Conservation (phyloP, 768 basidiomycete species). For the Lactarius hengduanensis region DNA sequence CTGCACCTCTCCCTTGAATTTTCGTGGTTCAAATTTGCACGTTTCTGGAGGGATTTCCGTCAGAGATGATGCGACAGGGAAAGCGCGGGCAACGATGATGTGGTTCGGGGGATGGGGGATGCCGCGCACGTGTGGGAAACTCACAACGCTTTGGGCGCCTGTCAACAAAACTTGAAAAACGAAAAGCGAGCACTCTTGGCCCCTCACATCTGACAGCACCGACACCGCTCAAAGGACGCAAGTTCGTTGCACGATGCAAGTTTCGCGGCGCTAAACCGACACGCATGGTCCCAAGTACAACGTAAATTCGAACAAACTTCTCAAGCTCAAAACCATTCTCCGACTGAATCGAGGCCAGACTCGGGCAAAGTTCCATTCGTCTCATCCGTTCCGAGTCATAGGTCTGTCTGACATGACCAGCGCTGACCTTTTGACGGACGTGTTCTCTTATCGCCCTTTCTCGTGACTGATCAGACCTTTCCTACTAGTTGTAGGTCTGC, state of each 20-base stretch:
- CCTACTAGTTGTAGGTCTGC: conserved; percentile 3
- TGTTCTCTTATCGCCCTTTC: neutral
- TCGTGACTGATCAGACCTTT: conserved; percentile 11
- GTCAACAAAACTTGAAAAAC: neutral
- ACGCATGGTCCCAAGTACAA: neutral
- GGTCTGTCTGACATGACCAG: neutral
- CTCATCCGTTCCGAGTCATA: no score
- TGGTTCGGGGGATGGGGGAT: conserved; percentile 27
- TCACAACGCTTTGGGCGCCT: conserved; percentile 13
- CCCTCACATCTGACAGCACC: neutral
- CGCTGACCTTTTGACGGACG: neutral
- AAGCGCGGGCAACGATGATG: conserved; percentile 20
- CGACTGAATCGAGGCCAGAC: conserved; percentile 18
- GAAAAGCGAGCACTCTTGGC: neutral
- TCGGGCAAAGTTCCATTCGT: no score
- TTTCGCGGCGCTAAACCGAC: neutral
- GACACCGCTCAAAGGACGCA: neutral
- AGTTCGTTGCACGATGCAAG: neutral
- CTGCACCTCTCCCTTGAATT: neutral
- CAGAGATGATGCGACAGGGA: conserved; percentile 2
- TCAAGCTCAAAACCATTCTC: conserved; percentile 18
- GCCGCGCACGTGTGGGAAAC: conserved; percentile 26
- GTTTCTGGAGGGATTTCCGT: neutral
- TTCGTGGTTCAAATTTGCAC: neutral
- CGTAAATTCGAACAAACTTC: conserved; percentile 12